Base-by-base conservation (phyloP, 176 grass and related monocot genomes). In the Phyllostachys edulis region DNA sequence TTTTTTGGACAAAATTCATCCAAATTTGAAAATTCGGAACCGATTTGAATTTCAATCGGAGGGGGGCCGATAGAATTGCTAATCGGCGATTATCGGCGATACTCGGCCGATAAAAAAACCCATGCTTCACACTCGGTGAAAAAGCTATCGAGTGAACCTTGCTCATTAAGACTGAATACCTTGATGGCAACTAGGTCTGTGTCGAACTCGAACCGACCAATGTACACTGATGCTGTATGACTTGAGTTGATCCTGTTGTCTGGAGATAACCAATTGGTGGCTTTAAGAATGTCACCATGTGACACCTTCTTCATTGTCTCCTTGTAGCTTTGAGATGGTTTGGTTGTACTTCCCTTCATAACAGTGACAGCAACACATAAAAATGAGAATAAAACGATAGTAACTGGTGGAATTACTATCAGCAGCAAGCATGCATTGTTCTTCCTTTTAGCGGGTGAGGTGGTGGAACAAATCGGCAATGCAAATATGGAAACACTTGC, bases 281-380 rank as follows among this genome's bases (percentile, higher is more conserved):
- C 79, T 76, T 82, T 87, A 41, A 82, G 52, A n/a, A 82, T 63
- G 32, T 87, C 42, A 0, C 64, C 6, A 9, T 77, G 82, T 4
- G 86, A 87, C 1, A 87, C 86, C 21, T 23, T 87, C 72, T 70
- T 87, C 52, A 87, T 76, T 12, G 85, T 87, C 1, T 87, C 71
- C 11, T 12, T 82, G 52, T 62, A 82, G 21, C 2, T 62, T 36
- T 69, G 40, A 82, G 80, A 17, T 62, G 63, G 41, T 32, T 82
- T 23, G 1, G 24, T 1, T 69, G 41, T 27, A 2, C 0, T 20
- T 5, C 14, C 29, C 32, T 82, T 87, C 50, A 41, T 38, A 32
- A 40, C 0, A 40, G 71, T 77, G 21, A 45, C 16, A 40, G 21
- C 50, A 68, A 89, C 40, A 57, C 26, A 68, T 0, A 75, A 2